These are phyloP conservation scores for Trifolium subterraneum DNA, from an alignment of 306 rosid species.

Conservation along the genomic window DNA sequence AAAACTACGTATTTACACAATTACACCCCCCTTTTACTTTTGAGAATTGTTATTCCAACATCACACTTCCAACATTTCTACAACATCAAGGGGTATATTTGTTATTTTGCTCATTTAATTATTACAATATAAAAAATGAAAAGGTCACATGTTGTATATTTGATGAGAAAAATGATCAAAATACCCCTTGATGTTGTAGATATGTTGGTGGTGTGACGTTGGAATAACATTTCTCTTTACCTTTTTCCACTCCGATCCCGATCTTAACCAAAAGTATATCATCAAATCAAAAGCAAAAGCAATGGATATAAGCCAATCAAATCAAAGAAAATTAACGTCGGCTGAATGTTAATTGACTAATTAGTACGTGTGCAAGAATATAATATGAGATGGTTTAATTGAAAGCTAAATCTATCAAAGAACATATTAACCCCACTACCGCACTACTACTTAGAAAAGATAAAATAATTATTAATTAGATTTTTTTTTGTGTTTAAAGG, in stretches of 20 bases:
- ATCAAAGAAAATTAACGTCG: slow-evolving; percentile 39
- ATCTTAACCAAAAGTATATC: slow-evolving; percentile 3
- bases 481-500: too few relatives aligned
- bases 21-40: slow-evolving; percentile 1
- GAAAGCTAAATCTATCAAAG: background rate
- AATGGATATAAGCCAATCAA: slow-evolving; percentile 40
- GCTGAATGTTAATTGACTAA: slow-evolving; percentile 54
- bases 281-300: slow-evolving; percentile 16
- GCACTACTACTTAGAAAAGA: background rate
- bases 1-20: slow-evolving; percentile 36
- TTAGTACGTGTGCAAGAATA: slow-evolving; percentile 32
- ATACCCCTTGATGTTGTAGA: too few relatives aligned
- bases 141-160: too few relatives aligned
- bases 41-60: too few relatives aligned
- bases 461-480: too few relatives aligned
- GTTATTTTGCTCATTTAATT: too few relatives aligned
- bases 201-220: too few relatives aligned
- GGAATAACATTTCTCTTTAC: too few relatives aligned
- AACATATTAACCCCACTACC: slow-evolving; percentile 2
- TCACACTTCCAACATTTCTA: too few relatives aligned
- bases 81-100: too few relatives aligned
- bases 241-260: background rate
- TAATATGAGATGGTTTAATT: background rate
- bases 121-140: too few relatives aligned
- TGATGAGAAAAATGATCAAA: too few relatives aligned